Conservation (phyloP, 1,284 basidiomycete species). For the Ceratobasidium theobromae region DNA sequence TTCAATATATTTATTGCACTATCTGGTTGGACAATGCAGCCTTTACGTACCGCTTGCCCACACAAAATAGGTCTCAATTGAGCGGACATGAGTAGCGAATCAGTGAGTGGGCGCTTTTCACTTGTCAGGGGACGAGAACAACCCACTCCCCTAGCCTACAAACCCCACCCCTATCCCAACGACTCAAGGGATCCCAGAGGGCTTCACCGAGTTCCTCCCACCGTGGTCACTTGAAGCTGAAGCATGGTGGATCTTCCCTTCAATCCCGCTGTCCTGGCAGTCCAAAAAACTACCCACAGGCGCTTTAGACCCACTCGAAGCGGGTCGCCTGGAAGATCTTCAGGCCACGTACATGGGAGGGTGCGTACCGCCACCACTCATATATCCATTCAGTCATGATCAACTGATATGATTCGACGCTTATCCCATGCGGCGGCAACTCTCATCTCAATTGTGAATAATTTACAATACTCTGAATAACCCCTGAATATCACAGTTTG, state of each 20-base stretch:
- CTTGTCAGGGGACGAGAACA: background rate
- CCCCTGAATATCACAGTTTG: background rate
- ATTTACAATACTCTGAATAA: background rate
- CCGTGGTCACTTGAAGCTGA: constrained; percentile 21
- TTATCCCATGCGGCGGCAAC: too few relatives aligned
- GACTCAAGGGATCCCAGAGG: background rate
- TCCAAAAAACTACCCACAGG: constrained; percentile 10
- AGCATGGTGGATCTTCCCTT: constrained; percentile 25
- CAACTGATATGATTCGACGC: too few relatives aligned
- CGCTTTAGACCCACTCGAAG: constrained; percentile 7
- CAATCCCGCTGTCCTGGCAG: constrained; percentile 19
- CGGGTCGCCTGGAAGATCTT: background rate
- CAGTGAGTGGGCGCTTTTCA: background rate
- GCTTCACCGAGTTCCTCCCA: background rate
- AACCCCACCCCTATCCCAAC: background rate
- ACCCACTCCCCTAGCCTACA: background rate
- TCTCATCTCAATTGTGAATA: background rate
- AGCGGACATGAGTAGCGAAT: constrained; percentile 12
- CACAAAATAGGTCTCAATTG: too few relatives aligned
- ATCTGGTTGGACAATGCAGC: too few relatives aligned
- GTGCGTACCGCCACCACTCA: too few relatives aligned
- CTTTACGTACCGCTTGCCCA: too few relatives aligned
- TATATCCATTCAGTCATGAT: too few relatives aligned
- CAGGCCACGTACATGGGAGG: constrained; percentile 22
- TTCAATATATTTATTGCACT: too few relatives aligned